Percentiles rank a stretch among this genome's conserved stretches.
Evolutionary conservation across 768 basidiomycete species (phyloP).

Genomic region (Nidula microcarpa): DNA sequence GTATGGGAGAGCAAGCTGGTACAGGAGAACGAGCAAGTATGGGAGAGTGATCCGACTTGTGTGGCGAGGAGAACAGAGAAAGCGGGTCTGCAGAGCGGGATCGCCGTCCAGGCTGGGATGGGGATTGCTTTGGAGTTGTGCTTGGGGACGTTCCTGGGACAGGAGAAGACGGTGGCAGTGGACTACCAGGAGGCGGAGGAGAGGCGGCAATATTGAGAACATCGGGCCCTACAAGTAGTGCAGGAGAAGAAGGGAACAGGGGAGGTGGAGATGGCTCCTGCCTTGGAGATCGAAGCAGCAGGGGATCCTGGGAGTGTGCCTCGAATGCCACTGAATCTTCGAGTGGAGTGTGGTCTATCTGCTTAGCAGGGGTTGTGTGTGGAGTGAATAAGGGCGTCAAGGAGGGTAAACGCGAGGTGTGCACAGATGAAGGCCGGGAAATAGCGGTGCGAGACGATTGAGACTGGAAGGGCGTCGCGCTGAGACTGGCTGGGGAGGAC

Average conservation of each 20-base stretch:
- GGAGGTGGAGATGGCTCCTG: background rate
- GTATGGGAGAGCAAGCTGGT: background rate
- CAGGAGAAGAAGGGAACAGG: background rate
- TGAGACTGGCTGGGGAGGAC: too few species aligned
- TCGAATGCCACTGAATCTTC: background rate
- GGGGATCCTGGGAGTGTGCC: conserved; percentile 6
- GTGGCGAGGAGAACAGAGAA: conserved; percentile 3
- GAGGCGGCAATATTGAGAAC: too few species aligned
- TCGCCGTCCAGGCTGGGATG: background rate
- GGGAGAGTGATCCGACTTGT: background rate
- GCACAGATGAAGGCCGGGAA: too few species aligned
- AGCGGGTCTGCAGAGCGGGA: conserved; percentile 13
- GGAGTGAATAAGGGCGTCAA: background rate
- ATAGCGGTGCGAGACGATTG: too few species aligned
- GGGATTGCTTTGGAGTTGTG: background rate
- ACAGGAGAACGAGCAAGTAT: background rate
- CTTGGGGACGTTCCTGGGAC: background rate
- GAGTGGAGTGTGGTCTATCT: background rate
- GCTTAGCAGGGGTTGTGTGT: background rate
- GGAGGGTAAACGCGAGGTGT: background rate
- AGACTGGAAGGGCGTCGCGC: too few species aligned
- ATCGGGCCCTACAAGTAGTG: background rate
- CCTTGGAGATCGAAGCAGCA: conserved; percentile 3
- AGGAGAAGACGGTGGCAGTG: background rate
- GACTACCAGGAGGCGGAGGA: background rate